These are phyloP conservation scores for Persicaria tinctoria DNA, from an alignment of 148 eudicot species.

Conservation along the genomic window DNA sequence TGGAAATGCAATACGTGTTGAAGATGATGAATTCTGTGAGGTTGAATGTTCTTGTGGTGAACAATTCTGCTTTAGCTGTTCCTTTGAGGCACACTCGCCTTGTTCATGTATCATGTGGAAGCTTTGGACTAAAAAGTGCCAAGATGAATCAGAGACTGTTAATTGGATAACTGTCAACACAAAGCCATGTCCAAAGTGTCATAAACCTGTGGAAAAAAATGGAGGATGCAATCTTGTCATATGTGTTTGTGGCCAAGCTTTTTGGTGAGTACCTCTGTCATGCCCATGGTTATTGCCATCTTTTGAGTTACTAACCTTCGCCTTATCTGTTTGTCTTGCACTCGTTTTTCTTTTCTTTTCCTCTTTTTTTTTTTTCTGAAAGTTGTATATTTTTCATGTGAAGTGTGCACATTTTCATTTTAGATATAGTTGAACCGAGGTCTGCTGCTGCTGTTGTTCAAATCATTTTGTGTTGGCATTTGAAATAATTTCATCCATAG, in stretches of 20 bases:
- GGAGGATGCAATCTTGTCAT: slow-evolving; percentile 71
- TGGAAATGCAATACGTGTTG: slow-evolving; percentile 71
- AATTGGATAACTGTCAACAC: slow-evolving; percentile 66
- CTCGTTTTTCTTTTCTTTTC: neutral
- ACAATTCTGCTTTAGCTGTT: slow-evolving; percentile 70
- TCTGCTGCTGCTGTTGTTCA: neutral
- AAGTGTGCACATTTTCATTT: neutral
- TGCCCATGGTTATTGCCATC: slow-evolving; percentile 23
- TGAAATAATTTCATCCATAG: neutral
- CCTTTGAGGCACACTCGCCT: slow-evolving; percentile 69
- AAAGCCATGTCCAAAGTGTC: slow-evolving; percentile 64
- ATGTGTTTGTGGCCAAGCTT: slow-evolving; percentile 64
- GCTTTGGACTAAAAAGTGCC: slow-evolving; percentile 62
- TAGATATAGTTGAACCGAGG: neutral
- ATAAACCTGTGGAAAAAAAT: slow-evolving; percentile 69
- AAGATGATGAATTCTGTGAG: slow-evolving; percentile 52
- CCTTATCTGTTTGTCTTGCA: neutral
- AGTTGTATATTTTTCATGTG: slow-evolving; percentile 16
- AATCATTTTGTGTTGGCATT: slow-evolving; percentile 26
- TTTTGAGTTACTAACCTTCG: slow-evolving; percentile 26
- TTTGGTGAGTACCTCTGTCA: slow-evolving; percentile 46
- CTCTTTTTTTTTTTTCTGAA: slow-evolving; percentile 23
- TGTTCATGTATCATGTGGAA: slow-evolving; percentile 84
- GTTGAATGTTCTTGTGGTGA: slow-evolving; percentile 69
- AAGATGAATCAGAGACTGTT: slow-evolving; percentile 52